Percentiles rank a stretch among this genome's conserved stretches.
phyloP scores from a whole-genome alignment of 768 basidiomycete species.

The Tulasnella sp. region DNA sequence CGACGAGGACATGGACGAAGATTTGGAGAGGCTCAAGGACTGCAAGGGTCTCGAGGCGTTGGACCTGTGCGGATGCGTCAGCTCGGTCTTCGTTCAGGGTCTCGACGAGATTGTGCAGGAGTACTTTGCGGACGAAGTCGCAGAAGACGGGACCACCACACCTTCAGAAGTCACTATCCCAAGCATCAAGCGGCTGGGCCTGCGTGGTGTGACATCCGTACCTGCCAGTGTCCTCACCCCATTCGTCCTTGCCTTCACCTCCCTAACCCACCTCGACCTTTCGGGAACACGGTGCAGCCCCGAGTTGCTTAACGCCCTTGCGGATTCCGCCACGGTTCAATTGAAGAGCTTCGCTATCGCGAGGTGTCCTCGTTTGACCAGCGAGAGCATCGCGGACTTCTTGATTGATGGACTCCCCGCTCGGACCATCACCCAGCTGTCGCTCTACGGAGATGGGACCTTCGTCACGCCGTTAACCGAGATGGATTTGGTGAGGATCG shows the following conservation, averaged over 20 bases:
- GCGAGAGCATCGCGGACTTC: slow-evolving; percentile 70
- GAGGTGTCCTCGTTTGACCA: slow-evolving; percentile 78
- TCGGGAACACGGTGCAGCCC: slow-evolving; percentile 81
- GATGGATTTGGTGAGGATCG: slow-evolving; percentile 62
- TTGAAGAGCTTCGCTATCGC: slow-evolving; percentile 79
- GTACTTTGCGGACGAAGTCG: slow-evolving; percentile 26
- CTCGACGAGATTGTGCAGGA: slow-evolving; percentile 73
- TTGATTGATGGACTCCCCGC: slow-evolving; percentile 65
- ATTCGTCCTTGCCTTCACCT: slow-evolving; percentile 78
- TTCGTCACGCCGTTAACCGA: slow-evolving; percentile 67
- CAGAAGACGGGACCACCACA: slow-evolving; percentile 28
- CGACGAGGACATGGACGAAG: slow-evolving; percentile 59
- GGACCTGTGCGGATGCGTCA: slow-evolving; percentile 94
- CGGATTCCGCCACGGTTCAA: slow-evolving; percentile 58
- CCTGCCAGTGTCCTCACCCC: slow-evolving; percentile 62
- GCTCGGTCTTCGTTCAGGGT: slow-evolving; percentile 80
- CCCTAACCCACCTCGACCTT: slow-evolving; percentile 84
- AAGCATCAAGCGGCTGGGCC: slow-evolving; percentile 68
- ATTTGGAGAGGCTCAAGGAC: slow-evolving; percentile 34
- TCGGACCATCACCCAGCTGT: slow-evolving; percentile 63
- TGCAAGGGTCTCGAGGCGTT: slow-evolving; percentile 71
- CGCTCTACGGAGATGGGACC: slow-evolving; percentile 84
- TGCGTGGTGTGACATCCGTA: slow-evolving; percentile 79
- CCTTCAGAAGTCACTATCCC: slow-evolving; percentile 50
- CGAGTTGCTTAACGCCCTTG: slow-evolving; percentile 66